These are phyloP conservation scores for Ilex paraguariensis DNA, from an alignment of 305 asterid species.

Conservation along the genomic window DNA sequence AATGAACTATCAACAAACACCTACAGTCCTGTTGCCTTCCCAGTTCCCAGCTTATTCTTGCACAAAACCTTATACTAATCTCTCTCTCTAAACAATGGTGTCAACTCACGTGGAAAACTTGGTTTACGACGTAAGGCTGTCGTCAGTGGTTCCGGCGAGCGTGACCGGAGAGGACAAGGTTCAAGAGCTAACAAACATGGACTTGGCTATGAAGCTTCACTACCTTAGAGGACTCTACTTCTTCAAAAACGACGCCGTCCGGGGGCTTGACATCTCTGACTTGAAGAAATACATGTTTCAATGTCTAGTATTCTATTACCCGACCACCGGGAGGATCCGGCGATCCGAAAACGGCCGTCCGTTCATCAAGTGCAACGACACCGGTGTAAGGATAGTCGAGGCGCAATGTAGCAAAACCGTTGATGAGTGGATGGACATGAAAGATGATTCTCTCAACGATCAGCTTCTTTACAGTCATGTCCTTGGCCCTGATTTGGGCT, in stretches of 20 bases:
- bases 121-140: constrained; percentile 33
- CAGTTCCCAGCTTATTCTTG: too few species aligned
- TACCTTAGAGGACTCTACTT: constrained; percentile 54
- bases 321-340: constrained; percentile 49
- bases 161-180: constrained; percentile 44
- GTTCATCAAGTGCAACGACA: constrained; percentile 71
- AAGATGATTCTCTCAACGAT: constrained; percentile 23
- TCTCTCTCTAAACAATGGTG: constrained; percentile 9
- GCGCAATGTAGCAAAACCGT: constrained; percentile 46
- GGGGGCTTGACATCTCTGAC: constrained; percentile 33
- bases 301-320: constrained; percentile 33
- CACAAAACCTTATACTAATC: neutral
- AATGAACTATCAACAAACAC: too few species aligned
- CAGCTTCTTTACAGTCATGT: constrained; percentile 40
- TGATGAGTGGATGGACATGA: constrained; percentile 40
- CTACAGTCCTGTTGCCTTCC: too few species aligned
- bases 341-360: constrained; percentile 41
- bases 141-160: constrained; percentile 75
- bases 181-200: constrained; percentile 37
- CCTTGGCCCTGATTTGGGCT: constrained; percentile 50
- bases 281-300: constrained; percentile 50
- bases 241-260: constrained; percentile 41
- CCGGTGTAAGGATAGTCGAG: constrained; percentile 75
- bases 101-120: neutral
- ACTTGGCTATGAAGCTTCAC: constrained; percentile 54